These are phyloP conservation scores for Triticum timopheevii DNA, from an alignment of 176 grass and related monocot species.

Conservation along the genomic window DNA sequence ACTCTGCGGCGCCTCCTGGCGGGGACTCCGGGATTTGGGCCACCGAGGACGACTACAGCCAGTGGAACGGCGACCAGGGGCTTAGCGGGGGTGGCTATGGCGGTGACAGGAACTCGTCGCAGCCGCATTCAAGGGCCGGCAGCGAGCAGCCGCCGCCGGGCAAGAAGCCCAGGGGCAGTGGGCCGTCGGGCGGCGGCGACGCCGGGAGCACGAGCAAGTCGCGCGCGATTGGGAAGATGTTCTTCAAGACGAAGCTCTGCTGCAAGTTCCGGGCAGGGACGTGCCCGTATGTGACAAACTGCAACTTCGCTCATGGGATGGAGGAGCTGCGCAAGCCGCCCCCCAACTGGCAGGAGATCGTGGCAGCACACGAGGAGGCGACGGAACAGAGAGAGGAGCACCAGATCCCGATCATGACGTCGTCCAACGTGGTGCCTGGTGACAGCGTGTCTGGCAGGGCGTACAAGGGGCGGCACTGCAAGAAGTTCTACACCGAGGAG, in stretches of 20 bases:
- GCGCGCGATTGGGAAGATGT: slow-evolving; percentile 92
- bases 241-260: slow-evolving; percentile 99
- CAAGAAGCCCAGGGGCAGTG: slow-evolving; percentile 61
- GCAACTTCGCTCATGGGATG: slow-evolving; percentile 96
- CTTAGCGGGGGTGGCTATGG: slow-evolving; percentile 38
- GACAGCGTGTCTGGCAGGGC: slow-evolving; percentile 43
- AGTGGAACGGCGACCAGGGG: slow-evolving; percentile 59
- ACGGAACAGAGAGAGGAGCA: slow-evolving; percentile 65
- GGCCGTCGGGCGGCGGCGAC: neutral
- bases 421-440: slow-evolving; percentile 31
- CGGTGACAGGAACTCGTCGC: slow-evolving; percentile 43
- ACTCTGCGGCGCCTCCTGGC: slow-evolving; percentile 22
- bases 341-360: slow-evolving; percentile 97
- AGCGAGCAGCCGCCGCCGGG: slow-evolving; percentile 84
- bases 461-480: slow-evolving; percentile 93
- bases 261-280: slow-evolving; percentile 93
- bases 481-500: slow-evolving; percentile 99
- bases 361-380: slow-evolving; percentile 73
- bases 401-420: slow-evolving; percentile 86
- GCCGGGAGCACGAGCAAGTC: slow-evolving; percentile 61
- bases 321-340: slow-evolving; percentile 99
- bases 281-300: slow-evolving; percentile 91
- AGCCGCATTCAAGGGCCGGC: slow-evolving; percentile 64
- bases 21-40: slow-evolving; percentile 70
- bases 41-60: slow-evolving; percentile 87